phyloP scores from a whole-genome alignment of 2,329 filamentous ascomycete genomes.

The Exserohilum turcica region DNA sequence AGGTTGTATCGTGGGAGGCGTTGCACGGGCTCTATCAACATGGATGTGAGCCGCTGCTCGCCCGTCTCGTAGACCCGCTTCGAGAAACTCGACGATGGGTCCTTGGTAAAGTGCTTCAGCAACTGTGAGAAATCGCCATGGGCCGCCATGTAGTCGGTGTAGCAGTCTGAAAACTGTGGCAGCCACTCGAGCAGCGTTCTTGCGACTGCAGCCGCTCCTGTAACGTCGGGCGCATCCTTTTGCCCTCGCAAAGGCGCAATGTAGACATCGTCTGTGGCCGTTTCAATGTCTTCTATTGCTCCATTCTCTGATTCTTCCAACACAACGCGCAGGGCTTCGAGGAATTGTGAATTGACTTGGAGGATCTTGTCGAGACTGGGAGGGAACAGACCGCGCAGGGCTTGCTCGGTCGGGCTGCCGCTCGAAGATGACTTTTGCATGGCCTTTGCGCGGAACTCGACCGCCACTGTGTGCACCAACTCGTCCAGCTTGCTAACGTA shows the following conservation, averaged over 20 bases:
- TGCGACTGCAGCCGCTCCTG: constrained; percentile 77
- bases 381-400: constrained; percentile 80
- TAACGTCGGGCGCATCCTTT: constrained; percentile 66
- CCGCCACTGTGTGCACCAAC: constrained; percentile 78
- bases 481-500: constrained; percentile 89
- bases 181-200: constrained; percentile 89
- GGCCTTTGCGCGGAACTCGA: constrained; percentile 76
- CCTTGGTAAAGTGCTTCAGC: constrained; percentile 75
- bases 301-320: constrained; percentile 85
- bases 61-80: constrained; percentile 80
- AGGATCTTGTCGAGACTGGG: constrained; percentile 79
- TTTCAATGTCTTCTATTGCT: constrained; percentile 76
- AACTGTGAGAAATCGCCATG: constrained; percentile 86
- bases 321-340: constrained; percentile 74
- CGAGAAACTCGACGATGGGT: constrained; percentile 81
- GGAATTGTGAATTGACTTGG: constrained; percentile 78
- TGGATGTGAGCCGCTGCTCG: constrained; percentile 86
- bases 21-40: constrained; percentile 95
- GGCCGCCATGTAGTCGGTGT: constrained; percentile 89
- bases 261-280: constrained; percentile 49
- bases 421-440: constrained; percentile 63
- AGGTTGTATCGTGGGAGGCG: constrained; percentile 91
- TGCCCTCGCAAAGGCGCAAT: constrained; percentile 42
- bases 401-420: constrained; percentile 71
- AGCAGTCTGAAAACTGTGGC: constrained; percentile 86